Percentiles rank a stretch among this genome's conserved stretches.
Conservation (phyloP, 2,329 filamentous ascomycete species). For the Arachnomyces sp. region DNA sequence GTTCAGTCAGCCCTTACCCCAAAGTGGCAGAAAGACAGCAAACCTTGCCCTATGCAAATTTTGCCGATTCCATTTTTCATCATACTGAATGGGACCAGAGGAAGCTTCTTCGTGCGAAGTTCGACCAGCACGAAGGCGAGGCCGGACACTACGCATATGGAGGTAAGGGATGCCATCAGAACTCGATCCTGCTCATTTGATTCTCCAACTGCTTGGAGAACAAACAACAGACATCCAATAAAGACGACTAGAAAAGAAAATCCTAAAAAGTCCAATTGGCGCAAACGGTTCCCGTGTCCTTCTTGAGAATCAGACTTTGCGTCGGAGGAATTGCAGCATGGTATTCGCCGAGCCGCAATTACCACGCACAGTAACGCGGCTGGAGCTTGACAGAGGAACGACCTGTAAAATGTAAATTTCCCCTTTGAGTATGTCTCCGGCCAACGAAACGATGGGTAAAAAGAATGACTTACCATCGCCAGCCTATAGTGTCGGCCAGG, state of each 20-base stretch:
- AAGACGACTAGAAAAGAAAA: background rate
- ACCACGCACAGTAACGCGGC: conserved; percentile 2
- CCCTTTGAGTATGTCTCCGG: background rate
- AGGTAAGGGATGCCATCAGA: background rate
- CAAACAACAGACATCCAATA: background rate
- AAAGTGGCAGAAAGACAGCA: background rate
- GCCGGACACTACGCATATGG: background rate
- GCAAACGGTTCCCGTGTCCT: no score
- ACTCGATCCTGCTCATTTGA: background rate
- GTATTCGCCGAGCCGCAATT: background rate
- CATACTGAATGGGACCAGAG: background rate
- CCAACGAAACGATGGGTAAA: background rate
- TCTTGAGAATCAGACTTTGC: no score
- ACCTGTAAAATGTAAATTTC: conserved; percentile 4
- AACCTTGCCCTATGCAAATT: background rate
- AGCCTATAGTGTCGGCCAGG: conserved; percentile 9
- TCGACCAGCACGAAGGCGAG: background rate
- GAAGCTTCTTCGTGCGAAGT: background rate
- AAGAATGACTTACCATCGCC: conserved; percentile 9
- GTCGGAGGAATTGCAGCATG: no score
- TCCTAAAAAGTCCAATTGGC: no score
- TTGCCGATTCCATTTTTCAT: background rate
- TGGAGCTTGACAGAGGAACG: conserved; percentile 6
- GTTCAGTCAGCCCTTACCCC: no score
- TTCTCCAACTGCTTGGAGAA: background rate